These are phyloP conservation scores for Fusarium mundagurra DNA, from an alignment of 2,329 filamentous ascomycete species.

Conservation along the genomic window DNA sequence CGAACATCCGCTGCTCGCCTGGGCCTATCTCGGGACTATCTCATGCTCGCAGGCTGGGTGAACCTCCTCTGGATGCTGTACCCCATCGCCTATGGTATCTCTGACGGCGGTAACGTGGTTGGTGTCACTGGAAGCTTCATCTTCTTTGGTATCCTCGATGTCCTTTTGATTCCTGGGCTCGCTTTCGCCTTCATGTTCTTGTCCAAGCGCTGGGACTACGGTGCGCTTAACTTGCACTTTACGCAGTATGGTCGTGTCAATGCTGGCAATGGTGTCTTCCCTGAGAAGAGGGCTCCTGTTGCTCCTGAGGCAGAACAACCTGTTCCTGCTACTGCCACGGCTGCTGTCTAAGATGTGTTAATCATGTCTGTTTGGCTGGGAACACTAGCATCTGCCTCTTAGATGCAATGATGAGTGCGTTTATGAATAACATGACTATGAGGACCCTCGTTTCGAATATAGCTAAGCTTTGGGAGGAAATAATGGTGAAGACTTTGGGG, in stretches of 20 bases:
- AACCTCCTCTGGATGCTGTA: slow-evolving; percentile 66
- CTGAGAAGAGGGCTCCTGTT: slow-evolving; percentile 53
- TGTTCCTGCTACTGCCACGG: slow-evolving; percentile 13
- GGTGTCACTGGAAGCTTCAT: slow-evolving; percentile 25
- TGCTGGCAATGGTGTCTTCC: slow-evolving; percentile 53
- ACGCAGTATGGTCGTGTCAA: slow-evolving; percentile 64
- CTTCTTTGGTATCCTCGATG: slow-evolving; percentile 63
- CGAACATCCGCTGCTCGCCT: slow-evolving; percentile 52
- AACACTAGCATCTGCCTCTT: neutral
- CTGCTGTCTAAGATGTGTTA: slow-evolving; percentile 16
- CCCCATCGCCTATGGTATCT: slow-evolving; percentile 57
- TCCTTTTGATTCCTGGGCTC: slow-evolving; percentile 57
- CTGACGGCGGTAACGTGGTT: slow-evolving; percentile 31
- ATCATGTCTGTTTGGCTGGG: neutral
- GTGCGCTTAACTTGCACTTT: slow-evolving; percentile 60
- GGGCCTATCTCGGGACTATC: slow-evolving; percentile 57
- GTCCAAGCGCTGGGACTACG: slow-evolving; percentile 62
- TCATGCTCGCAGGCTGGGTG: slow-evolving; percentile 56
- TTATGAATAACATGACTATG: neutral
- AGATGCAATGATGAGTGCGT: neutral
- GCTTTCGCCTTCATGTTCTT: slow-evolving; percentile 55
- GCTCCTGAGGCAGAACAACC: slow-evolving; percentile 9
- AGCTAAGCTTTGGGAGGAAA: neutral
- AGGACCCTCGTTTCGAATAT: neutral
- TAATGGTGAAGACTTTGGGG: neutral